Conservation (phyloP, 164 flowering plant species). For the Cinnamomum micranthum region DNA sequence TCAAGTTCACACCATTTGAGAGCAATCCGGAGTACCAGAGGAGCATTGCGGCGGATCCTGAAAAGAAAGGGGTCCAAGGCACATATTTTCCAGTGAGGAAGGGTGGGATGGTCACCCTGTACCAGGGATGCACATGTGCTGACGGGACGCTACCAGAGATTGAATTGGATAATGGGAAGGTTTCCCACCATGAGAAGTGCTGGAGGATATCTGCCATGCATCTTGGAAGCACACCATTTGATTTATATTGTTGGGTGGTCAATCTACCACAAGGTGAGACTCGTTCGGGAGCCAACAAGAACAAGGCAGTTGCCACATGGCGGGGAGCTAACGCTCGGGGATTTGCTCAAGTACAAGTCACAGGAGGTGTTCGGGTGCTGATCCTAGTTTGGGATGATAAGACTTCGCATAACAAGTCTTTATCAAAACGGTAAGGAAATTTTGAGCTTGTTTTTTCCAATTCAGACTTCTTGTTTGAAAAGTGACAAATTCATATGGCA, state of each 20-base stretch:
- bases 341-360: constrained; percentile 86
- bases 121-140: constrained; percentile 79
- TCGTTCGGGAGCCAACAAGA: constrained; percentile 79
- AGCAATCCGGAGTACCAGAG: constrained; percentile 32
- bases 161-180: constrained; percentile 42
- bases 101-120: constrained; percentile 49
- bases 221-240: constrained; percentile 89
- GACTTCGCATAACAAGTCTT: constrained; percentile 77
- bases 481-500: neutral
- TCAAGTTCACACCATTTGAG: constrained; percentile 50
- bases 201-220: constrained; percentile 97
- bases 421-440: constrained; percentile 54
- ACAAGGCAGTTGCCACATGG: constrained; percentile 58
- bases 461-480: neutral
- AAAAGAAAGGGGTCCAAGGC: constrained; percentile 40
- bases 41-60: constrained; percentile 49
- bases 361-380: constrained; percentile 91
- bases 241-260: constrained; percentile 93
- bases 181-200: constrained; percentile 46
- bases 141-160: constrained; percentile 42
- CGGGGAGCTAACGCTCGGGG: constrained; percentile 77
- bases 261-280: constrained; percentile 68
- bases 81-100: constrained; percentile 63
- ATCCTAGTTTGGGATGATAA: constrained; percentile 94
- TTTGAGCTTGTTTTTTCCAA: too few relatives aligned